These are phyloP conservation scores for Luffa aegyptiaca DNA, from an alignment of 306 rosid species.

Conservation along the genomic window DNA sequence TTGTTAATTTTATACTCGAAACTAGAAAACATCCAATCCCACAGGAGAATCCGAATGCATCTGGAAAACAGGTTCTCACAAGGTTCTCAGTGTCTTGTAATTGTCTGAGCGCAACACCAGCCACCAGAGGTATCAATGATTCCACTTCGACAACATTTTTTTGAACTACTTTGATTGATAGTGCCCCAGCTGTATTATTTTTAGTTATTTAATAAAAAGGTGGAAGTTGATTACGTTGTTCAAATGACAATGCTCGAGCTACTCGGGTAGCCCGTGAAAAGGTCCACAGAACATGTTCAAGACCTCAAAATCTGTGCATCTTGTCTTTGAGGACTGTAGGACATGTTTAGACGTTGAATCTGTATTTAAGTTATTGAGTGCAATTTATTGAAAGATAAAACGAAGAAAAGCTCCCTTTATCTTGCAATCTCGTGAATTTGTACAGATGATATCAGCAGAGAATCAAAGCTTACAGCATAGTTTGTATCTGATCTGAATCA, in stretches of 20 bases:
- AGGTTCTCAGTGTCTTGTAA: not conserved
- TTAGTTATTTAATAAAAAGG: not conserved
- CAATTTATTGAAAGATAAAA: not conserved
- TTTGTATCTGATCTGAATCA: not conserved
- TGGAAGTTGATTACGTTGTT: not conserved
- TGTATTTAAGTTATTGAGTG: not conserved
- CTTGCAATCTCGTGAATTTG: not conserved
- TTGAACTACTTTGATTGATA: not conserved
- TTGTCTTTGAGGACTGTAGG: not conserved
- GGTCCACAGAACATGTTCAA: not conserved
- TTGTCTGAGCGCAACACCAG: not conserved
- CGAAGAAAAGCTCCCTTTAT: not conserved
- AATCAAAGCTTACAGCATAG: not conserved
- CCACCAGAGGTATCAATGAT: not conserved
- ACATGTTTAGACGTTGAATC: not conserved
- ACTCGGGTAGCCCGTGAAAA: no score
- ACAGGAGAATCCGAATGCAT: not conserved
- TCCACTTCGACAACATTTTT: not conserved
- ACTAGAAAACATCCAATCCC: not conserved
- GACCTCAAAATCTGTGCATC: not conserved
- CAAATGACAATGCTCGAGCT: not conserved
- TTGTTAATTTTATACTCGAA: not conserved
- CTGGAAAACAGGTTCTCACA: not conserved
- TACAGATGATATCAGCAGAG: not conserved
- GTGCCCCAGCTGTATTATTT: not conserved